Evolutionary conservation across 2,329 filamentous ascomycete genomes (phyloP).

Genomic region (Madurella mycetomatis): DNA sequence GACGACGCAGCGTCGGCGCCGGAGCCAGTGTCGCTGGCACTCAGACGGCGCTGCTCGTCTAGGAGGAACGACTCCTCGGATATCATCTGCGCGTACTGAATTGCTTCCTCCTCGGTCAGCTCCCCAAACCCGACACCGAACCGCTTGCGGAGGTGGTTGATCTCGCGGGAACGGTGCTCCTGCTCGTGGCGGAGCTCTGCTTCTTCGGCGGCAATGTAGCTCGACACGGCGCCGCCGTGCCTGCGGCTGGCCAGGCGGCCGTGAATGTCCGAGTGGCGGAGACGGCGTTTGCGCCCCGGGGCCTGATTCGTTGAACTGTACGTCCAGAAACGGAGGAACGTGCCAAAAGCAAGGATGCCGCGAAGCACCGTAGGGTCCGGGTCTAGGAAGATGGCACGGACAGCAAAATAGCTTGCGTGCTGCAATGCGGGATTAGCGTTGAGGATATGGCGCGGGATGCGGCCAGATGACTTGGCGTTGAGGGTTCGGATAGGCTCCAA

Average conservation of each 20-base stretch:
- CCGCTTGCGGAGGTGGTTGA: constrained; percentile 65
- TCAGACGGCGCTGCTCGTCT: constrained; percentile 54
- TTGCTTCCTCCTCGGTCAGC: constrained; percentile 60
- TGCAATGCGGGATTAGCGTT: constrained; percentile 53
- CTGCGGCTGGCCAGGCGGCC: constrained; percentile 48
- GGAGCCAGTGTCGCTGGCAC: constrained; percentile 48
- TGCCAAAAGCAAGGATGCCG: constrained; percentile 82
- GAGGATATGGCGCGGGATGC: constrained; percentile 68
- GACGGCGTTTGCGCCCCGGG: constrained; percentile 71
- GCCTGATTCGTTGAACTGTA: constrained; percentile 81
- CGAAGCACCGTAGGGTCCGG: constrained; percentile 81
- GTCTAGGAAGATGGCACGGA: constrained; percentile 79
- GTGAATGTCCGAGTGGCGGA: constrained; percentile 61
- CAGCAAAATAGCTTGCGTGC: constrained; percentile 73
- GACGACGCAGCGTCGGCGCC: constrained; percentile 45
- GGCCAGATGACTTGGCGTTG: constrained; percentile 76
- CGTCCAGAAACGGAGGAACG: constrained; percentile 86
- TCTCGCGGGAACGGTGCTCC: constrained; percentile 61
- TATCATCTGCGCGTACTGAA: constrained; percentile 62
- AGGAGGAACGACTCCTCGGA: constrained; percentile 55
- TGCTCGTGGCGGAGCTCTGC: constrained; percentile 73
- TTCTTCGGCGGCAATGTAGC: constrained; percentile 83
- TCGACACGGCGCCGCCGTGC: constrained; percentile 64
- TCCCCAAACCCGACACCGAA: constrained; percentile 78
- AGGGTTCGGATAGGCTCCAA: constrained; percentile 76